phyloP scores from a whole-genome alignment of 2,329 filamentous ascomycete genomes.

The Ascochyta viciae-villosae region DNA sequence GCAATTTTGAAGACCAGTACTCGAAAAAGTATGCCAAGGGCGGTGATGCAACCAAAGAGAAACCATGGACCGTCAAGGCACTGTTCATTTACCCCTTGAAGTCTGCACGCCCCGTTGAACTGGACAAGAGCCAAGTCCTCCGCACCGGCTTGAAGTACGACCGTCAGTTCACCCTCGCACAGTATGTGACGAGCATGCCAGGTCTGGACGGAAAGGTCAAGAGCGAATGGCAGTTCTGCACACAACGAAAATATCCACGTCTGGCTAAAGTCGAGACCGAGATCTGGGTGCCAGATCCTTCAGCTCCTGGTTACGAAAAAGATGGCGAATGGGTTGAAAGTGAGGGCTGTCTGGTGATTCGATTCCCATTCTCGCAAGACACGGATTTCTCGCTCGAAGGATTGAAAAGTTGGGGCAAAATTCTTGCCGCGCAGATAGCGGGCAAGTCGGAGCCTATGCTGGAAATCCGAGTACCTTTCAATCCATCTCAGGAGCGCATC shows the following conservation, averaged over 20 bases:
- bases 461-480: conserved; percentile 71
- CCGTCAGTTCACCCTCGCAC: conserved; percentile 82
- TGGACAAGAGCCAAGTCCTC: conserved; percentile 69
- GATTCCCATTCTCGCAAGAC: conserved; percentile 64
- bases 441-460: conserved; percentile 63
- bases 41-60: conserved; percentile 32
- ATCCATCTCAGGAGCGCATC: conserved; percentile 65
- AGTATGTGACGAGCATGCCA: conserved; percentile 57
- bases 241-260: conserved; percentile 71
- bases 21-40: conserved; percentile 56
- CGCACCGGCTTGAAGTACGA: conserved; percentile 77
- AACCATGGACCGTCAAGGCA: conserved; percentile 64
- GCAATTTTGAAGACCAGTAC: conserved; percentile 65
- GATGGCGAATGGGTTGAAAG: conserved; percentile 59
- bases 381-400: conserved; percentile 42
- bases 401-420: conserved; percentile 41
- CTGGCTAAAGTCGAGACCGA: conserved; percentile 73
- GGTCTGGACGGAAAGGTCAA: conserved; percentile 52
- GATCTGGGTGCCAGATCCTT: conserved; percentile 73
- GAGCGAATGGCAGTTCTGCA: conserved; percentile 72
- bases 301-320: conserved; percentile 59
- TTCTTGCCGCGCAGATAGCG: conserved; percentile 43
- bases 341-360: conserved; percentile 69
- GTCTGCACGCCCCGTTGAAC: conserved; percentile 78
- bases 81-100: conserved; percentile 85